phyloP scores from a whole-genome alignment of 805 yeast species.

The Yamadazyma kitorensis region DNA sequence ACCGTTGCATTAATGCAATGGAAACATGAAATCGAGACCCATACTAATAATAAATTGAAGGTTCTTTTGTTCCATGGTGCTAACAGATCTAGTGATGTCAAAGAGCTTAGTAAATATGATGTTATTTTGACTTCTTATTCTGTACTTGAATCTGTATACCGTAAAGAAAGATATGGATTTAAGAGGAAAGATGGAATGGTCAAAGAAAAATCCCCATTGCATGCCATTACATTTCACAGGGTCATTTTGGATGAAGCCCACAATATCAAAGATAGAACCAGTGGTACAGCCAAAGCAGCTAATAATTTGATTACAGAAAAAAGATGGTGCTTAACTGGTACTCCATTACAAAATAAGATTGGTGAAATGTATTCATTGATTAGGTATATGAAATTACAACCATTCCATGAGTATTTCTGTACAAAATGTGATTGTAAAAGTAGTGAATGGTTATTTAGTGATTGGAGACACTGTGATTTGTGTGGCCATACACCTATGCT shows the following conservation, averaged over 20 bases:
- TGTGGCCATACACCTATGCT: constrained; percentile 95
- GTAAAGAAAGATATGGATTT: constrained; percentile 84
- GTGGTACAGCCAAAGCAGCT: constrained; percentile 92
- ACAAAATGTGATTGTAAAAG: constrained; percentile 88
- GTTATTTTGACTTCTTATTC: constrained; percentile 91
- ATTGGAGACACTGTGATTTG: constrained; percentile 75
- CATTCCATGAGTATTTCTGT: constrained; percentile 88
- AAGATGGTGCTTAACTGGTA: constrained; percentile 92
- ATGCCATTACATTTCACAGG: constrained; percentile 71
- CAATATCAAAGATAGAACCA: constrained; percentile 90
- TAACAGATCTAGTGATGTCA: constrained; percentile 56
- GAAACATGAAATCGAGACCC: constrained; percentile 87
- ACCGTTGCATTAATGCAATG: constrained; percentile 99
- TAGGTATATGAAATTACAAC: constrained; percentile 77
- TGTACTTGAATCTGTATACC: constrained; percentile 79
- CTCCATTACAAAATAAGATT: constrained; percentile 93
- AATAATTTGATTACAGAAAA: constrained; percentile 67
- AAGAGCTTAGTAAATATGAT: constrained; percentile 62
- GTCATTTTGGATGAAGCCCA: constrained; percentile 96
- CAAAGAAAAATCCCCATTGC: constrained; percentile 75
- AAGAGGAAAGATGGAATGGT: constrained; percentile 66
- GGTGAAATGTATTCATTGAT: constrained; percentile 95
- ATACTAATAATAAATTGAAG: constrained; percentile 64
- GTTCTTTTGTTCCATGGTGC: constrained; percentile 85
- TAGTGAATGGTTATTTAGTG: constrained; percentile 79